A percentile compares a stretch with the other conserved stretches of the same genome.
These are phyloP conservation scores for Podospora pseudopauciseta DNA, from an alignment of 495 filamentous ascomycete genomes.

Conservation along the genomic window DNA sequence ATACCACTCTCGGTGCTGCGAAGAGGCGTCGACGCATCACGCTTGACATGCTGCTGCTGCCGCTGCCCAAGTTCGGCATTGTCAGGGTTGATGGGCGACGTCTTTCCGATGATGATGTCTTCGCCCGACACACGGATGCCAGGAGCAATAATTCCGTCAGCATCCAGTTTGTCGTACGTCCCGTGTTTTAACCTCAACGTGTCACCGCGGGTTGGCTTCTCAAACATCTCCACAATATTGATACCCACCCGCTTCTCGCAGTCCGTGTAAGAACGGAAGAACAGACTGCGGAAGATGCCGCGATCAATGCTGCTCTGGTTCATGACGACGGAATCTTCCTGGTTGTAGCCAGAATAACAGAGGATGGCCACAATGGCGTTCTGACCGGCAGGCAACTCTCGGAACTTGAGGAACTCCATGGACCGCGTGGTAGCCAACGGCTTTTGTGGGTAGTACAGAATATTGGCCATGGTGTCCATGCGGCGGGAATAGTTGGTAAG, in stretches of 20 bases:
- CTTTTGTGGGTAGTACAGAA: constrained; percentile 98
- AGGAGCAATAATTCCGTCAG: constrained; percentile 88
- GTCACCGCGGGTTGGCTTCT: constrained; percentile 85
- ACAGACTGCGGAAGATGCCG: constrained; percentile 93
- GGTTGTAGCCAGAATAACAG: constrained; percentile 98
- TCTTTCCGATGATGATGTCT: constrained; percentile 99
- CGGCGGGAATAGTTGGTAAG: constrained; percentile 91
- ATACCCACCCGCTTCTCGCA: constrained; percentile 92
- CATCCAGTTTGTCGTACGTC: constrained; percentile 96
- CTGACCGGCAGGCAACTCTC: constrained; percentile 93
- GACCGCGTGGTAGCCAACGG: constrained; percentile 91
- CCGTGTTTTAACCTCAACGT: constrained; percentile 89
- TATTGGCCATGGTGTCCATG: constrained; percentile 99
- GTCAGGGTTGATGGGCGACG: constrained; percentile 86
- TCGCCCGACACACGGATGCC: constrained; percentile 93
- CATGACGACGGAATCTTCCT: constrained; percentile 99
- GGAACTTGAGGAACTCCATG: constrained; percentile 98
- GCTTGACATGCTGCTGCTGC: constrained; percentile 82
- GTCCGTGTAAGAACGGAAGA: constrained; percentile 95
- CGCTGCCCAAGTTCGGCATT: constrained; percentile 91
- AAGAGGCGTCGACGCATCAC: constrained; percentile 90
- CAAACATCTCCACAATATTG: constrained; percentile 83
- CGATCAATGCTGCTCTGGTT: constrained; percentile 98
- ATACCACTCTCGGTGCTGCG: constrained; percentile 95
- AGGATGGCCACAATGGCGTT: constrained; percentile 98